phyloP scores from a whole-genome alignment of 306 rosid species.

The Ochetophila trinervis region DNA sequence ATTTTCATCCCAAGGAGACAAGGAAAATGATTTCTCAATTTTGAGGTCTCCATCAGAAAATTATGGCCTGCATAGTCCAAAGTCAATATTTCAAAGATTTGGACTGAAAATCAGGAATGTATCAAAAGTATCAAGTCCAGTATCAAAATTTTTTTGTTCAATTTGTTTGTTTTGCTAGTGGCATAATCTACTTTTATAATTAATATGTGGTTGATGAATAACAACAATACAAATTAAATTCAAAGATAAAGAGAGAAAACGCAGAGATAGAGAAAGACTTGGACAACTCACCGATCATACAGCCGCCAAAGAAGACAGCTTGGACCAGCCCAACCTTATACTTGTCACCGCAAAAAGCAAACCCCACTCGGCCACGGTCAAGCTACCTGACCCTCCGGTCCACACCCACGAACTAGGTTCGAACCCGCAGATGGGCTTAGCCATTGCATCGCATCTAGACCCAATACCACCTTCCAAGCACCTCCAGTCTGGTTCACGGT shows the following conservation, averaged over 20 bases:
- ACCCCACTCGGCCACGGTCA: conserved; percentile 73
- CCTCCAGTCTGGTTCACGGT: conserved; percentile 61
- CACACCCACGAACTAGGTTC: conserved; percentile 71
- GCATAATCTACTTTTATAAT: background rate
- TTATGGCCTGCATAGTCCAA: too few species aligned
- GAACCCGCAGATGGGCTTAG: conserved; percentile 37
- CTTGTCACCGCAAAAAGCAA: conserved; percentile 74
- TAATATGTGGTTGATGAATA: background rate
- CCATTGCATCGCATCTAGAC: conserved; percentile 30
- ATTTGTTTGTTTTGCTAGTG: too few species aligned
- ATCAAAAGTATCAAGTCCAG: too few species aligned
- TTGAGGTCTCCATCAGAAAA: too few species aligned
- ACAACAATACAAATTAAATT: background rate
- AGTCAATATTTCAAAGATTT: too few species aligned
- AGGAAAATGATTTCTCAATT: too few species aligned
- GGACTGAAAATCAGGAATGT: too few species aligned
- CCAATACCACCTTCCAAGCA: conserved; percentile 27
- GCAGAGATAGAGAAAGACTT: background rate
- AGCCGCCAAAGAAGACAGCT: conserved; percentile 86
- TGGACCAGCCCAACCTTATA: conserved; percentile 79
- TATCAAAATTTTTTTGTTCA: too few species aligned
- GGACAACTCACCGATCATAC: conserved; percentile 81
- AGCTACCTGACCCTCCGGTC: conserved; percentile 33
- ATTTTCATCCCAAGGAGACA: too few species aligned
- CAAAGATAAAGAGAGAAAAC: too few species aligned